Evolutionary conservation across 306 rosid genomes (phyloP).

Genomic region (Begonia peltatifolia): DNA sequence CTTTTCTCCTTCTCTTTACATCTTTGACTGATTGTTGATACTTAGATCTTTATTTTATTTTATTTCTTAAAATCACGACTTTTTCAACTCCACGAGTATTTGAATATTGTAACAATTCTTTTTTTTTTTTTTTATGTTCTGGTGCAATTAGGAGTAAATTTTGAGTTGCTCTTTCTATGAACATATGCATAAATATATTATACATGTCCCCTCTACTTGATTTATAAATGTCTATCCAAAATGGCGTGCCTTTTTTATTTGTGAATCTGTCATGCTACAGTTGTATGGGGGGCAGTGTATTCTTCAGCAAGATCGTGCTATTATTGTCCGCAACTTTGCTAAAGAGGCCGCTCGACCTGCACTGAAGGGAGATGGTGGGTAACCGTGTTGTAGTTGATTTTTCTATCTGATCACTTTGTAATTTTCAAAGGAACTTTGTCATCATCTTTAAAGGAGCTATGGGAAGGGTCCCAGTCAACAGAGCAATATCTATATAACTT

Average conservation of each 20-base stretch:
- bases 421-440: background rate
- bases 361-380: conserved; percentile 89
- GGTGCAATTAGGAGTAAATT: background rate
- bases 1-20: too few relatives aligned
- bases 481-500: background rate
- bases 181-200: background rate
- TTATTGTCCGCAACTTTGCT: conserved; percentile 72
- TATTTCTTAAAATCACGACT: too few relatives aligned
- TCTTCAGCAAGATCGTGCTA: conserved; percentile 44
- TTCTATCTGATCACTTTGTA: background rate
- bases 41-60: too few relatives aligned
- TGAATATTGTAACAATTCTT: background rate
- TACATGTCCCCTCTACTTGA: background rate
- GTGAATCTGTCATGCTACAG: conserved; percentile 18
- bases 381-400: background rate
- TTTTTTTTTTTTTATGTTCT: background rate
- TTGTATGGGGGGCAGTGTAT: conserved; percentile 43
- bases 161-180: background rate
- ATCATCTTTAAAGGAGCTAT: background rate
- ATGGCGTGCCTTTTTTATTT: background rate
- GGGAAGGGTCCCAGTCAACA: background rate
- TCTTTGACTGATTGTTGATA: too few relatives aligned
- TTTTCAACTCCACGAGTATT: background rate
- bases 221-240: background rate
- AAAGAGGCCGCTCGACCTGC: conserved; percentile 47